Conservation (phyloP, 2,329 filamentous ascomycete genomes). For the Fusarium tupiense region DNA sequence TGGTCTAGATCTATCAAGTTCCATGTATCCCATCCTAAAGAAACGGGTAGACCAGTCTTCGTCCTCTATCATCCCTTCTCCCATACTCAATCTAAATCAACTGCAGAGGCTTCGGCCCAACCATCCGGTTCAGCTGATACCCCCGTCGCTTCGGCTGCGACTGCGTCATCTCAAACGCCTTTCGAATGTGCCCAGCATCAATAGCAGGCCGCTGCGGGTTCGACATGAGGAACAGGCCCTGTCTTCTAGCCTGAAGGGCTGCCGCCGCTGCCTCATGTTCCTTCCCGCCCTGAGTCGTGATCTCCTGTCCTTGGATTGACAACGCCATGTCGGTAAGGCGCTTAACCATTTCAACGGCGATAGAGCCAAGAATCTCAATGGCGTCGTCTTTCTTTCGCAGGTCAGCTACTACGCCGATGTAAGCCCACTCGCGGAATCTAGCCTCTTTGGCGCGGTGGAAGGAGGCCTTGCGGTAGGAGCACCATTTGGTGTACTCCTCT, state of each 20-base stretch:
- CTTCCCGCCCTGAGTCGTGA: background rate
- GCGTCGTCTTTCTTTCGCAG: constrained; percentile 96
- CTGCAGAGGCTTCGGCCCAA: background rate
- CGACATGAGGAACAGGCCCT: constrained; percentile 1
- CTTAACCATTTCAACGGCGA: constrained; percentile 98
- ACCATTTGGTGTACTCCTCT: constrained; percentile 98
- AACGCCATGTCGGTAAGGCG: constrained; percentile 93
- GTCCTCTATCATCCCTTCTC: background rate
- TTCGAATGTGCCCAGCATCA: background rate
- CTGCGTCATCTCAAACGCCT: constrained; percentile 20
- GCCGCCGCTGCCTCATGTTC: background rate
- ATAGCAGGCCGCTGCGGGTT: background rate
- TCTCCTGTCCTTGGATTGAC: constrained; percentile 75
- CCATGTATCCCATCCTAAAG: no score
- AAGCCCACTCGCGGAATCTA: constrained; percentile 95
- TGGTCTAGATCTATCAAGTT: background rate
- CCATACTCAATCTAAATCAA: constrained; percentile 1
- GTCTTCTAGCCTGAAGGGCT: background rate
- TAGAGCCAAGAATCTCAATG: constrained; percentile 93
- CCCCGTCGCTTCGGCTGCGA: background rate
- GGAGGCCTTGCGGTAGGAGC: constrained; percentile 93
- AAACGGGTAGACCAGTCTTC: background rate
- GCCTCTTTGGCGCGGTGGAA: constrained; percentile 98
- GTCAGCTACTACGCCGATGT: constrained; percentile 92
- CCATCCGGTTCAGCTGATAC: background rate